phyloP scores from a whole-genome alignment of 306 rosid genomes.

The Gastrolobium villosum region DNA sequence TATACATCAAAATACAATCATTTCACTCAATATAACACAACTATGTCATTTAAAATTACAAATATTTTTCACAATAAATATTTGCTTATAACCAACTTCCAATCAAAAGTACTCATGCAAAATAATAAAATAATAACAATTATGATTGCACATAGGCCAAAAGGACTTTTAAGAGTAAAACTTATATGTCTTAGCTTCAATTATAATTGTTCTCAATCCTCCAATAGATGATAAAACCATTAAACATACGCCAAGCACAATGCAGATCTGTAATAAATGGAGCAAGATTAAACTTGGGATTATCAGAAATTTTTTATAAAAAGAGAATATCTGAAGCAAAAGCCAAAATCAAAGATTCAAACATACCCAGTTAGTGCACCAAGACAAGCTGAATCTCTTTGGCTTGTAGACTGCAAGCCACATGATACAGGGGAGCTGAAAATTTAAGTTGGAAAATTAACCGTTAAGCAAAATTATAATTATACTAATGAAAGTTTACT shows the following conservation, averaged over 20 bases:
- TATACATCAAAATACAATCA: too few species aligned
- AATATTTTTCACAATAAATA: too few species aligned
- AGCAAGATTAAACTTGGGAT: neutral
- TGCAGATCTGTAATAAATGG: slow-evolving; percentile 67
- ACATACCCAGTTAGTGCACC: slow-evolving; percentile 85
- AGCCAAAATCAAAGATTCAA: slow-evolving; percentile 6
- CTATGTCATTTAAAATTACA: too few species aligned
- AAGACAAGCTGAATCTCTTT: slow-evolving; percentile 73
- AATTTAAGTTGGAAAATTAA: slow-evolving; percentile 14
- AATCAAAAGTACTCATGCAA: too few species aligned
- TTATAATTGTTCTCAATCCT: slow-evolving; percentile 73
- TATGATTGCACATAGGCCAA: too few species aligned
- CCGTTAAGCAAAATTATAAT: neutral
- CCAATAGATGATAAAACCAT: slow-evolving; percentile 75
- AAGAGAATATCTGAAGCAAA: neutral
- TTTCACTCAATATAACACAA: too few species aligned
- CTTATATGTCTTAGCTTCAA: slow-evolving; percentile 57
- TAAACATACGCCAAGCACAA: slow-evolving; percentile 63
- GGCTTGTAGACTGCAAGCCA: slow-evolving; percentile 88
- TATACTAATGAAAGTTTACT: neutral
- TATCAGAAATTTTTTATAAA: neutral
- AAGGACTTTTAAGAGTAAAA: slow-evolving; percentile 59
- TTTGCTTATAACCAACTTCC: too few species aligned
- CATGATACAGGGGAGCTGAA: slow-evolving; percentile 92
- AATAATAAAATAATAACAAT: too few species aligned